phyloP scores from a whole-genome alignment of 306 rosid species.

The Dalbergia oliveri region DNA sequence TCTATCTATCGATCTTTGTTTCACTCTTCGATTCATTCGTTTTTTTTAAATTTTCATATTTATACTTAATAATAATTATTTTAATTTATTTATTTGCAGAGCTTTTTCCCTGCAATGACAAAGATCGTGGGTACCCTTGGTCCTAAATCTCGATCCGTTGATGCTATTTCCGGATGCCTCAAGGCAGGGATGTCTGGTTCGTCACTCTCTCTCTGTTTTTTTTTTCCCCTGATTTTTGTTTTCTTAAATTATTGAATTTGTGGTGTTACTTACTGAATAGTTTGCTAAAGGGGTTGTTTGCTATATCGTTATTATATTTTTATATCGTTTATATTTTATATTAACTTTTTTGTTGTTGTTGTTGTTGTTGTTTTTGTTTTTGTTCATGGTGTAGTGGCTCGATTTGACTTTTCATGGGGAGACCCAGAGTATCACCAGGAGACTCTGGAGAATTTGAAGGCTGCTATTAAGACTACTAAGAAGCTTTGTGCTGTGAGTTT shows the following conservation, averaged over 20 bases:
- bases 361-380: neutral
- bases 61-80: neutral
- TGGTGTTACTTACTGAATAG: neutral
- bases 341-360: neutral
- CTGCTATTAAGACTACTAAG: constrained; percentile 83
- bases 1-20: neutral
- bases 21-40: neutral
- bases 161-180: constrained; percentile 81
- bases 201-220: neutral
- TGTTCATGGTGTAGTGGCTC: constrained; percentile 83
- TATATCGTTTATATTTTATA: neutral
- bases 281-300: neutral
- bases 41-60: neutral
- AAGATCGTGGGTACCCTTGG: constrained; percentile 98
- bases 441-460: constrained; percentile 89
- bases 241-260: neutral
- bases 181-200: constrained; percentile 98
- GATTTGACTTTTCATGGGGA: constrained; percentile 95
- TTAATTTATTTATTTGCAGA: neutral
- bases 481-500: constrained; percentile 97
- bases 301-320: constrained; percentile 2
- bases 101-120: constrained; percentile 1
- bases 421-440: constrained; percentile 84
- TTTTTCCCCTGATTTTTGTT: neutral
- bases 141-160: constrained; percentile 85